Conservation (phyloP, 495 filamentous ascomycete genomes). For the Baudoinia panamericana region DNA sequence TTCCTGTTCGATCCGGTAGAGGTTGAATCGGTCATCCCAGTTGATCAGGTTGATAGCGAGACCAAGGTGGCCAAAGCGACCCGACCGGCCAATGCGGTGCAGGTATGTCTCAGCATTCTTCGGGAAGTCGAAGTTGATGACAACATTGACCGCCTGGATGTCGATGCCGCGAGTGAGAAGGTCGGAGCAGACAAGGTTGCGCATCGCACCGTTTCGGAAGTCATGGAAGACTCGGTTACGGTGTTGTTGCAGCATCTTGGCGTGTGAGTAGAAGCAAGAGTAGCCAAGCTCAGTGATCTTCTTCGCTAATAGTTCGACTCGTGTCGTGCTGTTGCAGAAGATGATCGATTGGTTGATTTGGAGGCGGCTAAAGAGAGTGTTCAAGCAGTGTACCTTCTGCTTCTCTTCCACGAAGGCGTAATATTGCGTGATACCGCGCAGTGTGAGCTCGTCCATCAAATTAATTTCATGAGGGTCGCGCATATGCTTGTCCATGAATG, state of each 20-base stretch:
- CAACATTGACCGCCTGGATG: conserved; percentile 98
- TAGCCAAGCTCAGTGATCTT: conserved; percentile 99
- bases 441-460: conserved; percentile 97
- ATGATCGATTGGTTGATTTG: conserved; percentile 99
- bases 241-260: conserved; percentile 93
- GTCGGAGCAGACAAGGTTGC: conserved; percentile 96
- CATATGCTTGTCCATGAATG: conserved; percentile 98
- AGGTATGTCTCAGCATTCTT: conserved; percentile 99
- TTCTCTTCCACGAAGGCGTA: conserved; percentile 99
- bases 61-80: conserved; percentile 92
- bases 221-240: conserved; percentile 99
- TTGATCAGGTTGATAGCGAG: conserved; percentile 98
- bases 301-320: conserved; percentile 92
- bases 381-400: conserved; percentile 97
- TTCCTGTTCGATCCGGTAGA: conserved; percentile 97
- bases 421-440: conserved; percentile 96
- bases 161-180: conserved; percentile 96
- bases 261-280: conserved; percentile 98
- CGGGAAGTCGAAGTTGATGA: conserved; percentile 99
- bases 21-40: conserved; percentile 97
- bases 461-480: conserved; percentile 94
- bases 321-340: conserved; percentile 98
- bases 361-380: conserved; percentile 95
- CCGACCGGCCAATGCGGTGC: conserved; percentile 94
- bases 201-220: conserved; percentile 93